These are phyloP conservation scores for Helminthosporium solani DNA, from an alignment of 2,329 filamentous ascomycete genomes.

Conservation along the genomic window DNA sequence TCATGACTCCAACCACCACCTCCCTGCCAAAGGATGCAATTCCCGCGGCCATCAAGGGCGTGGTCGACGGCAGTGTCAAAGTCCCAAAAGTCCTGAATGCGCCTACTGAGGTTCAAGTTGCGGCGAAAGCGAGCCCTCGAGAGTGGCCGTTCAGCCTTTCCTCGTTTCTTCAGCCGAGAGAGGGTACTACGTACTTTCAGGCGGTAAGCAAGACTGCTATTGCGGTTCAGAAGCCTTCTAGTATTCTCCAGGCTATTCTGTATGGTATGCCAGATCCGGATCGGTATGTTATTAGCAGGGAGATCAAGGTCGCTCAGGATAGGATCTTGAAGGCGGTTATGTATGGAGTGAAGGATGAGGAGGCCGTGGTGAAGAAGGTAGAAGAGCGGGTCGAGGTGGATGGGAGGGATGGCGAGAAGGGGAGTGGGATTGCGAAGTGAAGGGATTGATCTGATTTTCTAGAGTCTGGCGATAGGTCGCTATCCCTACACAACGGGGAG, in stretches of 20 bases:
- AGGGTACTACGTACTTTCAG: constrained; percentile 15
- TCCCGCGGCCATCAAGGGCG: too few relatives aligned
- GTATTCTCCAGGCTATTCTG: constrained; percentile 14
- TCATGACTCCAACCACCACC: too few relatives aligned
- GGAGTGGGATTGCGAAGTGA: not conserved
- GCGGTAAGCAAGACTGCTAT: not conserved
- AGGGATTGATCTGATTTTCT: not conserved
- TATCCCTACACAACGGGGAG: too few relatives aligned
- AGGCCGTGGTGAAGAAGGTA: not conserved
- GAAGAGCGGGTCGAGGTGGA: not conserved
- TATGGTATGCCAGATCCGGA: constrained; percentile 17
- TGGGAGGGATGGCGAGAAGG: not conserved
- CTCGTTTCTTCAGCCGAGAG: constrained; percentile 6
- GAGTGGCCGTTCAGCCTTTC: constrained; percentile 17
- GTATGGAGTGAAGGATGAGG: not conserved
- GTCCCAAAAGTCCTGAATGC: too few relatives aligned
- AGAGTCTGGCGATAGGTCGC: too few relatives aligned
- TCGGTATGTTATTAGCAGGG: not conserved
- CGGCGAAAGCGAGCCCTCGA: too few relatives aligned
- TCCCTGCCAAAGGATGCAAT: too few relatives aligned
- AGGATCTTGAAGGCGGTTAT: not conserved
- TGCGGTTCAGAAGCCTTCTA: not conserved
- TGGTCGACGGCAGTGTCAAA: too few relatives aligned
- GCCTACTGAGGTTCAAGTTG: too few relatives aligned
- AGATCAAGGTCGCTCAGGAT: not conserved